These are phyloP conservation scores for Coccomyxa sp. DNA, from an alignment of 139 green algal species.

Conservation along the genomic window DNA sequence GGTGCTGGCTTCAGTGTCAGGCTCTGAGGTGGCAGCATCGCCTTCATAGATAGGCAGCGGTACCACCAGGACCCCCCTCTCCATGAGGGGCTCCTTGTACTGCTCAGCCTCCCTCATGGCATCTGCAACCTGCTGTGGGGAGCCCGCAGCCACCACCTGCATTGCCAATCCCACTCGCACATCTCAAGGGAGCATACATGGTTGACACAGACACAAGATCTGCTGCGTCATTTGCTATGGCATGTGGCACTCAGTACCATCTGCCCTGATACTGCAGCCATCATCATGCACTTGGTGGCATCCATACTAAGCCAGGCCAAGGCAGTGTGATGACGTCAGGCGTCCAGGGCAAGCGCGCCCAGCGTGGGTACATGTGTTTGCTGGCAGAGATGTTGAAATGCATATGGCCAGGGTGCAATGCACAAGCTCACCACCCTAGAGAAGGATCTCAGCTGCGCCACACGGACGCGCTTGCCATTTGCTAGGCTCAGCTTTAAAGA, in stretches of 20 bases:
- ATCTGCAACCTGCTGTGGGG: constrained; percentile 44
- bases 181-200: neutral
- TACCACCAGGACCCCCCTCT: constrained; percentile 71
- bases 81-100: constrained; percentile 49
- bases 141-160: constrained; percentile 63
- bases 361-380: no score
- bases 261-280: neutral
- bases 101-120: constrained; percentile 56
- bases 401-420: neutral
- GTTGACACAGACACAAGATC: neutral
- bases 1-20: neutral
- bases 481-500: constrained; percentile 58
- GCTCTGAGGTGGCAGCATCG: neutral
- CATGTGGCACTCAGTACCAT: neutral
- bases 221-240: no score
- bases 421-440: constrained; percentile 5
- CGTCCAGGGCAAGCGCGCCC: no score
- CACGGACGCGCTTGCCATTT: constrained; percentile 46
- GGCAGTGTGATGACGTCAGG: neutral
- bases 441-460: constrained; percentile 52
- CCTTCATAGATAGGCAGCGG: constrained; percentile 52
- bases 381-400: neutral
- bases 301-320: neutral
- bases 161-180: neutral
- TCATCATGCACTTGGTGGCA: neutral